phyloP scores from a whole-genome alignment of 129 eudicot species.

The Dittrichia graveolens region DNA sequence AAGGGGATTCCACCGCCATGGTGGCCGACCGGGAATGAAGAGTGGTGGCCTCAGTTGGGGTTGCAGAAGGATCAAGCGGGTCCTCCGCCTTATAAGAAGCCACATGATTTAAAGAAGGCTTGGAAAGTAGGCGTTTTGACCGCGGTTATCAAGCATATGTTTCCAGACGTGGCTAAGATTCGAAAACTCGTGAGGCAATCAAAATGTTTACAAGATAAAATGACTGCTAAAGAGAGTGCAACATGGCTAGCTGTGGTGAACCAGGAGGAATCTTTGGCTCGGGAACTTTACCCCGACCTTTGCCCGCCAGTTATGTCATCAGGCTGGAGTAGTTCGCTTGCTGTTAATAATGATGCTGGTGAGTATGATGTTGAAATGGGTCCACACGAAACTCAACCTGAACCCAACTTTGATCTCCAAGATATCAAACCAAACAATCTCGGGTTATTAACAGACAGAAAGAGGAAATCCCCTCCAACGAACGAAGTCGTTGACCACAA shows the following conservation, averaged over 20 bases:
- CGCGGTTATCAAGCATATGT: constrained; percentile 82
- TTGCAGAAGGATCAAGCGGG: constrained; percentile 52
- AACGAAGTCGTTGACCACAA: constrained; percentile 47
- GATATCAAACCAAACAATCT: constrained; percentile 60
- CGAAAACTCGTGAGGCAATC: constrained; percentile 77
- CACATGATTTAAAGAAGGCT: constrained; percentile 71
- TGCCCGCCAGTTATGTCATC: constrained; percentile 62
- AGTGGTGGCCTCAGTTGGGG: constrained; percentile 78
- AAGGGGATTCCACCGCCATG: constrained; percentile 82
- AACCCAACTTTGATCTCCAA: constrained; percentile 43
- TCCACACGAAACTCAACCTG: constrained; percentile 35
- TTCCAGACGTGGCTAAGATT: constrained; percentile 67
- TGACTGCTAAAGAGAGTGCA: constrained; percentile 76
- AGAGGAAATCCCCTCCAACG: constrained; percentile 57
- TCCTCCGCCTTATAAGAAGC: constrained; percentile 81
- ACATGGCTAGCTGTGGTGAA: constrained; percentile 73
- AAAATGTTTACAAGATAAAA: constrained; percentile 79
- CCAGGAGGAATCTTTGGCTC: constrained; percentile 66
- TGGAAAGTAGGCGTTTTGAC: constrained; percentile 83
- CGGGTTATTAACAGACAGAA: constrained; percentile 37
- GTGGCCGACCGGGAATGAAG: constrained; percentile 89
- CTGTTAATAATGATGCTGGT: constrained; percentile 53
- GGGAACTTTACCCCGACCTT: constrained; percentile 53
- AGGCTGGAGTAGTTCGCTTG: constrained; percentile 54
- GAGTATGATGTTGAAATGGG: constrained; percentile 75